phyloP scores from a whole-genome alignment of 2,329 filamentous ascomycete genomes.

The Fusarium musae region DNA sequence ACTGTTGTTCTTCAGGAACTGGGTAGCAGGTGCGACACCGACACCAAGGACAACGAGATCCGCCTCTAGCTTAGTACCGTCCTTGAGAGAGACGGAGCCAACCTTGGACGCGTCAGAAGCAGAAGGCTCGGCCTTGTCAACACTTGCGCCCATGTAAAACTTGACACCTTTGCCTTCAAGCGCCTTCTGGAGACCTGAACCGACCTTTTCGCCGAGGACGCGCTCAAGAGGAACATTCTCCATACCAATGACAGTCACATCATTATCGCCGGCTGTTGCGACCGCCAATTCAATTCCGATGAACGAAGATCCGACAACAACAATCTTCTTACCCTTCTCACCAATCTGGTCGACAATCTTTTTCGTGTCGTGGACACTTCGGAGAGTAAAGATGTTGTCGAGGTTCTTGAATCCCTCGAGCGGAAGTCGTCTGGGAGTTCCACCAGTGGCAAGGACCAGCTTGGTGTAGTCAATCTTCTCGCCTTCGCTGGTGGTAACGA shows the following conservation, averaged over 20 bases:
- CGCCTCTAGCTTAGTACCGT: constrained; percentile 84
- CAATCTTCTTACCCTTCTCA: constrained; percentile 88
- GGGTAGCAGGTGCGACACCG: constrained; percentile 86
- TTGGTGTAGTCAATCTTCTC: constrained; percentile 83
- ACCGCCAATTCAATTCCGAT: constrained; percentile 99
- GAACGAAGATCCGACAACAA: constrained; percentile 92
- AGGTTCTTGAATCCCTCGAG: constrained; percentile 88
- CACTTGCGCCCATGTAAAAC: constrained; percentile 83
- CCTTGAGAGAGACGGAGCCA: constrained; percentile 83
- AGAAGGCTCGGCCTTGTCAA: constrained; percentile 85
- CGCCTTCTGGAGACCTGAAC: constrained; percentile 79
- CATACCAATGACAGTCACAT: constrained; percentile 89
- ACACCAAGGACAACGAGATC: constrained; percentile 93
- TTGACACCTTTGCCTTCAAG: constrained; percentile 90
- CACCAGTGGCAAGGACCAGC: constrained; percentile 90
- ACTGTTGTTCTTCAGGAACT: constrained; percentile 79
- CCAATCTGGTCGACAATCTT: constrained; percentile 83
- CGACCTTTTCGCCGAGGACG: constrained; percentile 84
- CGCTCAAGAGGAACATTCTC: constrained; percentile 86
- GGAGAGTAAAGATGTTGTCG: constrained; percentile 86
- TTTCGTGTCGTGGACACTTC: constrained; percentile 80
- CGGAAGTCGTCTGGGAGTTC: constrained; percentile 78
- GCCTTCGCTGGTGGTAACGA: constrained; percentile 79
- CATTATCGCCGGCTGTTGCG: constrained; percentile 80
- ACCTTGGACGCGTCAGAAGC: constrained; percentile 75